Evolutionary conservation across 495 filamentous ascomycete genomes (phyloP).

Genomic region (Parathielavia appendiculata): DNA sequence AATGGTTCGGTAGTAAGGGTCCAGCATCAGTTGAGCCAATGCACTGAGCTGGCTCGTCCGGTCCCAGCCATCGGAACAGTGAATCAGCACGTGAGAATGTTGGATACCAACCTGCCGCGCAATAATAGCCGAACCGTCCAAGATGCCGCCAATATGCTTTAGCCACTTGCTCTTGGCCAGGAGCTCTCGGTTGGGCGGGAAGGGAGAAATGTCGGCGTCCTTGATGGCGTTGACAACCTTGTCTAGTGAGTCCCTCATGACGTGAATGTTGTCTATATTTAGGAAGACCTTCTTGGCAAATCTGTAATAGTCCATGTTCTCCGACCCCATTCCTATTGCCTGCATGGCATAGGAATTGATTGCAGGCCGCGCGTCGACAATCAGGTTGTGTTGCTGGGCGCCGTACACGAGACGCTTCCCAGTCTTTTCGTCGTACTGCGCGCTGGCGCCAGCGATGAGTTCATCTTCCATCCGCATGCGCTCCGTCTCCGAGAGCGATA

Average conservation of each 20-base stretch:
- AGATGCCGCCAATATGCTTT: slow-evolving; percentile 77
- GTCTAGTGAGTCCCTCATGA: slow-evolving; percentile 88
- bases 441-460: slow-evolving; percentile 49
- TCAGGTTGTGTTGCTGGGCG: slow-evolving; percentile 89
- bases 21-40: slow-evolving; percentile 87
- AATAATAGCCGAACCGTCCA: slow-evolving; percentile 81
- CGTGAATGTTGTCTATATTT: slow-evolving; percentile 99
- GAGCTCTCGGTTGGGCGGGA: slow-evolving; percentile 78
- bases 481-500: slow-evolving; percentile 54
- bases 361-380: slow-evolving; percentile 92
- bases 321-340: slow-evolving; percentile 84
- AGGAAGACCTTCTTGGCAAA: slow-evolving; percentile 88
- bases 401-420: slow-evolving; percentile 68
- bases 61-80: slow-evolving; percentile 99
- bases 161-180: slow-evolving; percentile 85
- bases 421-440: slow-evolving; percentile 42
- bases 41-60: slow-evolving; percentile 93
- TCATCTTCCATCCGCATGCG: slow-evolving; percentile 67
- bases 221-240: slow-evolving; percentile 88
- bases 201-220: slow-evolving; percentile 79
- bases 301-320: slow-evolving; percentile 97
- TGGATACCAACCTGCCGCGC: slow-evolving; percentile 83
- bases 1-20: slow-evolving; percentile 92
- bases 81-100: slow-evolving; percentile 91
- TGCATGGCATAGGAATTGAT: slow-evolving; percentile 97